phyloP scores from a whole-genome alignment of 2,329 filamentous ascomycete genomes.

The Aspergillus melleus region DNA sequence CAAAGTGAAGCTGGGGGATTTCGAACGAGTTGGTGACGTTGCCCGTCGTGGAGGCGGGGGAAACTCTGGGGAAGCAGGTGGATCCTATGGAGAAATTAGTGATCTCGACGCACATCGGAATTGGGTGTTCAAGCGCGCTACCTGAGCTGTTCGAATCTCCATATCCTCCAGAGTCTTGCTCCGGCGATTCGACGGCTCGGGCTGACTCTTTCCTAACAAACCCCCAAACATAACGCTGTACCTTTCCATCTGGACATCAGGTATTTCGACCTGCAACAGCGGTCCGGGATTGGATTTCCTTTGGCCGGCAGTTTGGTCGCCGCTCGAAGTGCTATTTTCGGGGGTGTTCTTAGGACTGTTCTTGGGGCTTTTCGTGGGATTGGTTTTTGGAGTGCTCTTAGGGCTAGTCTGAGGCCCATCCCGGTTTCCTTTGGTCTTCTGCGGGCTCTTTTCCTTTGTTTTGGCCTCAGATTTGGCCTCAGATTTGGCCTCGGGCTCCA shows the following conservation, averaged over 20 bases:
- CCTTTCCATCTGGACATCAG: conserved; percentile 75
- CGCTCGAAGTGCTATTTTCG: background rate
- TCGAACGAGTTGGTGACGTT: conserved; percentile 37
- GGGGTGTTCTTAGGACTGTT: background rate
- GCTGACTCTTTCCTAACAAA: conserved; percentile 56
- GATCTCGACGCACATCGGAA: background rate
- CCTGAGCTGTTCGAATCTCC: conserved; percentile 51
- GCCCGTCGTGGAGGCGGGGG: conserved; percentile 32
- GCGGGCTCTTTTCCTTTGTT: background rate
- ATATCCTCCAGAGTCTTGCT: conserved; percentile 49
- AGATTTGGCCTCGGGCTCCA: conserved; percentile 23
- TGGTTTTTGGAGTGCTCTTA: conserved; percentile 11
- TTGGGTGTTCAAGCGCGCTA: conserved; percentile 26
- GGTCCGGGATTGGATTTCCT: conserved; percentile 20
- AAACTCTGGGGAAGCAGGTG: conserved; percentile 12
- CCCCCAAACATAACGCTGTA: conserved; percentile 93
- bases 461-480: conserved; percentile 11
- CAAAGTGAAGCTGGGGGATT: conserved; percentile 38
- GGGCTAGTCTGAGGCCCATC: conserved; percentile 12
- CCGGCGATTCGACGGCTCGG: conserved; percentile 36
- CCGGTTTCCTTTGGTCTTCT: conserved; percentile 4
- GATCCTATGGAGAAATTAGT: conserved; percentile 3
- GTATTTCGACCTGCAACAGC: conserved; percentile 75
- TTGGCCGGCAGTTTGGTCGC: conserved; percentile 6
- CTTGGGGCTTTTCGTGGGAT: conserved; percentile 13